Percentiles rank a stretch among this genome's conserved stretches.
Evolutionary conservation across 306 rosid genomes (phyloP).

Genomic region (Trifolium subterraneum): DNA sequence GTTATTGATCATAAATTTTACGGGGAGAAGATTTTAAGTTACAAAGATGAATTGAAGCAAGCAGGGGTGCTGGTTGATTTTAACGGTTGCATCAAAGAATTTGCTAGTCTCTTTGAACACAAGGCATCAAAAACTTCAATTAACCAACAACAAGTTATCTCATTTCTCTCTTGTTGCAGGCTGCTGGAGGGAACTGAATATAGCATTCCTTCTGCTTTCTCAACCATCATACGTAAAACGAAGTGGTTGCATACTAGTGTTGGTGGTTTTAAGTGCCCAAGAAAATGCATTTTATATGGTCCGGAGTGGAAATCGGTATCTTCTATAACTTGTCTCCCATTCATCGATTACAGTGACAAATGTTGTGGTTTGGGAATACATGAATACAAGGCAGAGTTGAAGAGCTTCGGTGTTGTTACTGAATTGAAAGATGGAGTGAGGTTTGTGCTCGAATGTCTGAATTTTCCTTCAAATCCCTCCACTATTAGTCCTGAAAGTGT

Average conservation of each 20-base stretch:
- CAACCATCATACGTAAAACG: slow-evolving; percentile 7
- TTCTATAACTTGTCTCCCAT: slow-evolving; percentile 67
- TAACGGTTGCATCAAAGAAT: slow-evolving; percentile 48
- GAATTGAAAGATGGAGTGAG: slow-evolving; percentile 56
- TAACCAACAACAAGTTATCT: slow-evolving; percentile 44
- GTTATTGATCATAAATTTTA: slow-evolving; percentile 59
- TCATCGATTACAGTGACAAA: slow-evolving; percentile 60
- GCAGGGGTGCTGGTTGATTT: slow-evolving; percentile 65
- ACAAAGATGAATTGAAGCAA: slow-evolving; percentile 48
- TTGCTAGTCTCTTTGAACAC: slow-evolving; percentile 50
- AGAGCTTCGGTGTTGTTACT: slow-evolving; percentile 59
- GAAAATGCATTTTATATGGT: slow-evolving; percentile 62
- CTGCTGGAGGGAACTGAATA: slow-evolving; percentile 31
- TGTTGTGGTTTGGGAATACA: slow-evolving; percentile 54
- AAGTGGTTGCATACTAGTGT: slow-evolving; percentile 68
- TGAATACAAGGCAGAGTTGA: slow-evolving; percentile 59
- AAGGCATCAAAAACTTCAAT: slow-evolving; percentile 44
- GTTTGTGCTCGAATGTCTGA: slow-evolving; percentile 50
- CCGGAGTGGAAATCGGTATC: slow-evolving; percentile 67
- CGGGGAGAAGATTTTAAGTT: slow-evolving; percentile 40
- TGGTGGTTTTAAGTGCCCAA: slow-evolving; percentile 55
- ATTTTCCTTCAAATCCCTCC: slow-evolving; percentile 50
- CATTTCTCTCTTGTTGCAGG: slow-evolving; percentile 62
- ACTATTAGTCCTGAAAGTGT: slow-evolving; percentile 49
- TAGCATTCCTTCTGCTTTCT: slow-evolving; percentile 45